Percentiles rank a stretch among this genome's conserved stretches.
phyloP scores from a whole-genome alignment of 2,329 filamentous ascomycete genomes.

The Penicillium sp. region DNA sequence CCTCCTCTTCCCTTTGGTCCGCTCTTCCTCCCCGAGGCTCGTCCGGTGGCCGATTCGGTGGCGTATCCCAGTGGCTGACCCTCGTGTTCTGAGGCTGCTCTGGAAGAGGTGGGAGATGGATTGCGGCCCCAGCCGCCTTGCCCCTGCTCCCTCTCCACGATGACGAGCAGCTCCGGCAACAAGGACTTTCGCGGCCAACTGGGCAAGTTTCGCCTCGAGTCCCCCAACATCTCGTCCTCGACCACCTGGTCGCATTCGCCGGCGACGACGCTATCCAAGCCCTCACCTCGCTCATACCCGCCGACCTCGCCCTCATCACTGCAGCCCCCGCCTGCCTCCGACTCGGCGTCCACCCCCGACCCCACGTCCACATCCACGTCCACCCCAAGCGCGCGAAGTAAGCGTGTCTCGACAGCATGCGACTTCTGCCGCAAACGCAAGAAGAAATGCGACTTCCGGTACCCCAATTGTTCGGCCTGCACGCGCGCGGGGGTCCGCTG shows the following conservation, averaged over 20 bases:
- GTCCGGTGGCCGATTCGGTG: background rate
- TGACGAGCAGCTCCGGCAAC: conserved; percentile 27
- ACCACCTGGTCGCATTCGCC: conserved; percentile 16
- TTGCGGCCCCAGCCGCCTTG: conserved; percentile 33
- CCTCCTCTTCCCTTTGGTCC: background rate
- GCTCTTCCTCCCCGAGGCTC: background rate
- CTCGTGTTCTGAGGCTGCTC: background rate
- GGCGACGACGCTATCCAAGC: background rate
- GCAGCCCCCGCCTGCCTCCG: conserved; percentile 7
- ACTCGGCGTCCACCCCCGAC: conserved; percentile 7
- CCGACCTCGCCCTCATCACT: background rate
- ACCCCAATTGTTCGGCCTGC: conserved; percentile 44
- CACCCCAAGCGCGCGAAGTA: conserved; percentile 29
- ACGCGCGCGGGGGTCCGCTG: conserved; percentile 44
- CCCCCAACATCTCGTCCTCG: conserved; percentile 14
- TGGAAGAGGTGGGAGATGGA: conserved; percentile 28
- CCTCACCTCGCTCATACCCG: conserved; percentile 1
- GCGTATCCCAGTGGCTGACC: background rate
- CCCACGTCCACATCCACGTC: conserved; percentile 15
- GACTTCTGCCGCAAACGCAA: conserved; percentile 46
- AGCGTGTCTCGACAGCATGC: conserved; percentile 44
- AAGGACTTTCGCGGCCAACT: conserved; percentile 38
- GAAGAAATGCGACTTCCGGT: conserved; percentile 47
- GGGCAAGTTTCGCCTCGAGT: conserved; percentile 37
- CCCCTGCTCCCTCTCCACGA: conserved; percentile 6